phyloP scores from a whole-genome alignment of 306 rosid species.

The Phaseolus lunatus region DNA sequence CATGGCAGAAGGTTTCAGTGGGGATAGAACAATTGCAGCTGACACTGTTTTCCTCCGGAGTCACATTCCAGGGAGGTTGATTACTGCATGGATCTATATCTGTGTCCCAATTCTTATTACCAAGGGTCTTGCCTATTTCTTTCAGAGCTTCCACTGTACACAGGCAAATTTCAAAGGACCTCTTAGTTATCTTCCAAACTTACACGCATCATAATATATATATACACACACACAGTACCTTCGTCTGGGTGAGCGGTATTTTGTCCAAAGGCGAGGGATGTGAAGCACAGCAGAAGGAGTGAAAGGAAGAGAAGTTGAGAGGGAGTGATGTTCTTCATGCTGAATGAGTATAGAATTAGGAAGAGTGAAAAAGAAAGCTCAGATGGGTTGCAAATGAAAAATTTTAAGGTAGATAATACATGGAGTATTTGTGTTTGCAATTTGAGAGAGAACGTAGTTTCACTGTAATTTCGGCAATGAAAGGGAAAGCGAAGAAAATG shows the following conservation, averaged over 20 bases:
- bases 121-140: conserved; percentile 51
- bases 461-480: neutral
- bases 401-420: neutral
- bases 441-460: neutral
- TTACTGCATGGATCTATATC: conserved; percentile 60
- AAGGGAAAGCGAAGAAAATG: neutral
- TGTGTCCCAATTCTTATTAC: conserved; percentile 60
- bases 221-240: neutral
- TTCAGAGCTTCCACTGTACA: conserved; percentile 50
- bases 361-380: neutral
- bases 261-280: neutral
- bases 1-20: conserved; percentile 34
- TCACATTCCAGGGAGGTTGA: neutral
- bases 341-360: too few relatives aligned
- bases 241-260: conserved; percentile 4
- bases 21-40: conserved; percentile 32
- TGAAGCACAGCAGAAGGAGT: neutral
- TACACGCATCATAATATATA: too few relatives aligned
- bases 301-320: conserved; percentile 23
- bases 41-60: neutral
- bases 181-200: neutral
- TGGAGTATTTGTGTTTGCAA: neutral
- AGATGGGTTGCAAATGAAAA: neutral
- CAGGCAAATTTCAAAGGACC: neutral
- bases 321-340: neutral